Evolutionary conservation across 345 rosid species (phyloP).

Genomic region (Dipteronia sinensis): DNA sequence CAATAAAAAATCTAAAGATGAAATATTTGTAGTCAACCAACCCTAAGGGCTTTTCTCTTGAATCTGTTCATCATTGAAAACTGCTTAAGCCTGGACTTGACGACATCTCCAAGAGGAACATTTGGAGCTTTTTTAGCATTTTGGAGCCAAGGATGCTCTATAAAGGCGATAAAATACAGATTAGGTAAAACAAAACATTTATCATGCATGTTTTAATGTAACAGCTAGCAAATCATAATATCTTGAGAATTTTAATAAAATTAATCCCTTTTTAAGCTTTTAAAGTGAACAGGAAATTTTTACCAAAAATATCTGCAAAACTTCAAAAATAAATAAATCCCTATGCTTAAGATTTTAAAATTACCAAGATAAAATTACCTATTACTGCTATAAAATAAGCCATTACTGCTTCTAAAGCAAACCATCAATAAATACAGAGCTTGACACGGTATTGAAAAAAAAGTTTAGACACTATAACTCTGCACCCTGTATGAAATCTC

Average conservation of each 20-base stretch:
- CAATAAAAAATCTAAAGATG: background rate
- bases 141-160: constrained; percentile 98
- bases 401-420: constrained; percentile 1
- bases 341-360: background rate
- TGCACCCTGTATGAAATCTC: background rate
- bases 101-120: constrained; percentile 98
- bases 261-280: constrained; percentile 1
- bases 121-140: constrained; percentile 98
- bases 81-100: constrained; percentile 93
- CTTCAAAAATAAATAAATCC: no score
- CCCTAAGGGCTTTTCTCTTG: constrained; percentile 99
- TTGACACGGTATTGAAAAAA: background rate
- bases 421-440: background rate
- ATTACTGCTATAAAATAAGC: background rate
- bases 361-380: background rate
- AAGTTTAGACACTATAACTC: background rate
- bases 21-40: constrained; percentile 41
- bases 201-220: constrained; percentile 2
- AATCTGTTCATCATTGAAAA: constrained; percentile 99
- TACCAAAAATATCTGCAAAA: background rate
- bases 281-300: background rate
- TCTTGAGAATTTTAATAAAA: background rate
- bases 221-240: background rate
- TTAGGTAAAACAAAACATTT: constrained; percentile 17
- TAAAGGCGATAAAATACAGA: constrained; percentile 17